phyloP scores from a whole-genome alignment of 768 basidiomycete genomes.

The Lactarius pseudohatsudake region DNA sequence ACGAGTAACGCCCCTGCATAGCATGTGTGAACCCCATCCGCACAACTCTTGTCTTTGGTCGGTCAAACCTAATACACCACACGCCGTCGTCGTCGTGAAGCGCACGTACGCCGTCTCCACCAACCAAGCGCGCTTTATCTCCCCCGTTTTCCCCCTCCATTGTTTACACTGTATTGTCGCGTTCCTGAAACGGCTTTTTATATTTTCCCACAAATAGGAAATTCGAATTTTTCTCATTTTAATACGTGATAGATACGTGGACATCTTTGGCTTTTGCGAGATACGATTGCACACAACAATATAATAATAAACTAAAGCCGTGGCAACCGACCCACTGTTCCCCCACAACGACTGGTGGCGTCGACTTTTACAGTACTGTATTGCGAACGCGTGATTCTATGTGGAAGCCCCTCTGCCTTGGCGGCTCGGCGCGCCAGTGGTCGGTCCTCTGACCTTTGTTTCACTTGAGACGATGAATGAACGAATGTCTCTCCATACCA shows the following conservation, averaged over 20 bases:
- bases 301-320: slow-evolving; percentile 5
- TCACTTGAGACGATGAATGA: background rate
- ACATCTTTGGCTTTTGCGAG: slow-evolving; percentile 23
- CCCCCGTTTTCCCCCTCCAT: background rate
- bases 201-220: background rate
- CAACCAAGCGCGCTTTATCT: slow-evolving; percentile 8
- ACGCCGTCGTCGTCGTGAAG: background rate
- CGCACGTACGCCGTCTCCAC: background rate
- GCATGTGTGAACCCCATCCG: slow-evolving; percentile 9
- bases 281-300: background rate
- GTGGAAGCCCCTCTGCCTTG: background rate
- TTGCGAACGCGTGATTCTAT: background rate
- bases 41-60: background rate
- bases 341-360: slow-evolving; percentile 7
- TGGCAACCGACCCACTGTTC: slow-evolving; percentile 8
- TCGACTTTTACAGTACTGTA: background rate
- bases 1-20: background rate
- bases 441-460: background rate
- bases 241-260: background rate
- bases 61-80: slow-evolving; percentile 21
- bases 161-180: slow-evolving; percentile 6
- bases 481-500: background rate
- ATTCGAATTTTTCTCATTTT: slow-evolving; percentile 5
- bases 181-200: slow-evolving; percentile 16
- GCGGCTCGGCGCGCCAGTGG: background rate